phyloP scores from a whole-genome alignment of 768 basidiomycete species.

The Suillus decipiens region DNA sequence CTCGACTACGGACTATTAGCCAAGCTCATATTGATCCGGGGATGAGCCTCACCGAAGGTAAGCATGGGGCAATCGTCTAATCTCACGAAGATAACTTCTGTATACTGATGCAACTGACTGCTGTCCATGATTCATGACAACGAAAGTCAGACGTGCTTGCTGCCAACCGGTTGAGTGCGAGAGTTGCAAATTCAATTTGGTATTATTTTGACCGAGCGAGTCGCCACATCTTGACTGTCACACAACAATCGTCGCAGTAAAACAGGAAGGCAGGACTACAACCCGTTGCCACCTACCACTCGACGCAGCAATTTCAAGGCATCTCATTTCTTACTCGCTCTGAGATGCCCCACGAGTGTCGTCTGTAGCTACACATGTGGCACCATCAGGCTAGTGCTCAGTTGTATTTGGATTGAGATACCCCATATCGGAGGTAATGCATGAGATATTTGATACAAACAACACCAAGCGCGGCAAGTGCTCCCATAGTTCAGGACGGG shows the following conservation, averaged over 20 bases:
- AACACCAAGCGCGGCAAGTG: not conserved
- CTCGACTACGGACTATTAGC: conserved; percentile 45
- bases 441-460: not conserved
- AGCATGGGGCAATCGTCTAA: conserved; percentile 43
- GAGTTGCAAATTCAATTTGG: not conserved
- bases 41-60: conserved; percentile 44
- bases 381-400: too few species aligned
- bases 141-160: not conserved
- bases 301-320: too few species aligned
- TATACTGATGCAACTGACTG: conserved; percentile 35
- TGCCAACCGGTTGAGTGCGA: not conserved
- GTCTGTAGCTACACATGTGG: too few species aligned
- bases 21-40: not conserved
- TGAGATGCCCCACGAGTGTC: too few species aligned
- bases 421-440: not conserved
- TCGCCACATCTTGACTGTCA: too few species aligned
- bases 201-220: not conserved
- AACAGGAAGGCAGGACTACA: too few species aligned
- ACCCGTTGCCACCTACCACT: too few species aligned
- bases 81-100: conserved; percentile 42
- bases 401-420: too few species aligned
- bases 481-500: not conserved
- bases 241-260: too few species aligned
- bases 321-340: too few species aligned
- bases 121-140: conserved; percentile 7